Evolutionary conservation across 495 filamentous ascomycete species (phyloP).

Genomic region (Penicillium antarcticum): DNA sequence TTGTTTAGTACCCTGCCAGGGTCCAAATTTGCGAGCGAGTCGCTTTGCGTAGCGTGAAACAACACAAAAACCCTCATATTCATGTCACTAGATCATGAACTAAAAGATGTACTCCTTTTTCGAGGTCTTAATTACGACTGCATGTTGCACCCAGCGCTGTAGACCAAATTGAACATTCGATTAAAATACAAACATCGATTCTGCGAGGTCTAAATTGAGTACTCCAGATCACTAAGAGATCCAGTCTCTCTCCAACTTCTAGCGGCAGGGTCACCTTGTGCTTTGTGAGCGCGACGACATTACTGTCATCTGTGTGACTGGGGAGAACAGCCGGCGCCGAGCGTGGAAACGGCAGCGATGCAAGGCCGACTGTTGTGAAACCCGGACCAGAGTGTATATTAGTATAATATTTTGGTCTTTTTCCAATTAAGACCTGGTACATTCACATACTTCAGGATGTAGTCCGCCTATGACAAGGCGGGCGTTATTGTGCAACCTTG

Average conservation of each 20-base stretch:
- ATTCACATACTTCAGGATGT: background rate
- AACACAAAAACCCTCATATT: no score
- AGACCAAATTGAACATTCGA: background rate
- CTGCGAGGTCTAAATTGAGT: slow-evolving; percentile 1
- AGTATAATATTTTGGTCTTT: background rate
- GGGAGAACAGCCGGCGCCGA: slow-evolving; percentile 13
- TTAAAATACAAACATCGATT: background rate
- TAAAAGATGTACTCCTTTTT: background rate
- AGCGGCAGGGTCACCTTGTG: slow-evolving; percentile 13
- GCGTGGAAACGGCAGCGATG: slow-evolving; percentile 16
- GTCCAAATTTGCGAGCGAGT: background rate
- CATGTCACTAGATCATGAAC: background rate
- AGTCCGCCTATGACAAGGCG: background rate
- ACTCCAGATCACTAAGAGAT: background rate
- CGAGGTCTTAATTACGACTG: background rate
- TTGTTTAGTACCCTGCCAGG: background rate
- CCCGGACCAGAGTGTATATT: background rate
- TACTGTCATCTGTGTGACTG: slow-evolving; percentile 10
- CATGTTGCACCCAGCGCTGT: slow-evolving; percentile 14
- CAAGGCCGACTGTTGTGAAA: slow-evolving; percentile 22
- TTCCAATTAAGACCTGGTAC: slow-evolving; percentile 13
- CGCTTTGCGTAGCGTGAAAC: background rate
- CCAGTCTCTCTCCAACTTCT: background rate
- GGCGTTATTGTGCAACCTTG: slow-evolving; percentile 17
- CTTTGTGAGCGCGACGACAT: background rate